phyloP scores from a whole-genome alignment of 163 green algal genomes.

The Chlorella variabilis region DNA sequence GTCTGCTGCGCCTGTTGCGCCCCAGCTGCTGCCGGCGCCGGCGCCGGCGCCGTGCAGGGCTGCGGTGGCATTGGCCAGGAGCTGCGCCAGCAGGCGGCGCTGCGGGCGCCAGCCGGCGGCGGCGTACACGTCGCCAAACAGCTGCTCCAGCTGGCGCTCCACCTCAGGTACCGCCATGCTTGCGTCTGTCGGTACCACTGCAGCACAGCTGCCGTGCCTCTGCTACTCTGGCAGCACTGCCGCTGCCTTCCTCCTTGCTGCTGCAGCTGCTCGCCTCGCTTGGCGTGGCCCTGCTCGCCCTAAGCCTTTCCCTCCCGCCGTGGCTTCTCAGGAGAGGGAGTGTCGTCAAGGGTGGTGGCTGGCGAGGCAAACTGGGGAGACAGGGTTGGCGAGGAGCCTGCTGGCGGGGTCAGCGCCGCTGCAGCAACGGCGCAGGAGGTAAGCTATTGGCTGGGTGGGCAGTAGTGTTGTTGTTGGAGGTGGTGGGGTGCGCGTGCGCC shows the following conservation, averaged over 20 bases:
- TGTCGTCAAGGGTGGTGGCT: constrained; percentile 8
- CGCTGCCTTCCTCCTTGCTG: background rate
- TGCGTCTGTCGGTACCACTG: background rate
- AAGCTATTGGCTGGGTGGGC: too few relatives aligned
- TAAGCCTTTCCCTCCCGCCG: background rate
- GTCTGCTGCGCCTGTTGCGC: background rate
- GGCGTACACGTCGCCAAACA: constrained; percentile 13
- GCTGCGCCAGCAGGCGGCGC: constrained; percentile 22
- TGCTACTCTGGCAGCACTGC: background rate
- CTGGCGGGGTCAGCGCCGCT: background rate
- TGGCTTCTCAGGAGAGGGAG: background rate
- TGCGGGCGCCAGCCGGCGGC: constrained; percentile 13
- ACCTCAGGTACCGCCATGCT: background rate
- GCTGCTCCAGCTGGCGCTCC: background rate
- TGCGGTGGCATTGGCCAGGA: constrained; percentile 16
- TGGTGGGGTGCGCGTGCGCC: too few relatives aligned
- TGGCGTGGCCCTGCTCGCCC: background rate
- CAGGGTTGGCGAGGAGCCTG: background rate
- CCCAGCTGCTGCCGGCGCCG: background rate
- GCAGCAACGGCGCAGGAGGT: background rate
- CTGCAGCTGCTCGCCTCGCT: background rate
- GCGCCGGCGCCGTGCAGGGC: background rate
- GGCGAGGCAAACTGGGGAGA: background rate
- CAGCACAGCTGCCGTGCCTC: background rate
- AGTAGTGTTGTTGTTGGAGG: too few relatives aligned